Evolutionary conservation across 371 early-diverging fungal genomes (phyloP), one percentile per base, ranked within the genome.

Genomic region (Synchytrium microbalum): DNA sequence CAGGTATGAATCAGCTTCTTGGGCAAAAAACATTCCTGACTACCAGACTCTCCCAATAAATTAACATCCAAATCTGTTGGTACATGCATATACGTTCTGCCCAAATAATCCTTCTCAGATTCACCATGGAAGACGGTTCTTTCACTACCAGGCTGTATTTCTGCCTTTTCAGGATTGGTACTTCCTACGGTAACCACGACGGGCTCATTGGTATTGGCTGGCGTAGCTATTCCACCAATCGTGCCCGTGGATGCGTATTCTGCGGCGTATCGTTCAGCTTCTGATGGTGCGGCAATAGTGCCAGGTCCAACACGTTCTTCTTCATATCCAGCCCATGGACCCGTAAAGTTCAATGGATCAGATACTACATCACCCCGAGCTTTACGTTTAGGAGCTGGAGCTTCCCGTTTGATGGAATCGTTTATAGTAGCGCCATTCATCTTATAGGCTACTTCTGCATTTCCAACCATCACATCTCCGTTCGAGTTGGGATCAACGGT

Each of bases 321-420:
- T 58, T 89, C 89, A 69, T 87, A 96, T 1, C 94, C 92, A 2
- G 95, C 95, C 98, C 96, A 96, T 3, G 96, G 98, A 0, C 98
- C 98, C 60, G 80, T 80, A 69, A 90, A 95, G 24, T 26, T 56
- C 56, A 24, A 56, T 56, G 26, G 26, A 56, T 38, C 56, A 24
- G 5, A 5, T 14, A 90, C 93, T 25, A 90, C 90, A 65, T 93
- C 86, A 25, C 96, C 95, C 66, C 88, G 89, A 8, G 80, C 73
- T 64, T 88, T 85, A 61, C 95, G 80, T 62, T 86, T 86, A 51
- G 85, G 77, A 53, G 24, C 24, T 24, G 5, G 5, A 13, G 56
- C 24, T 5, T 5, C 24, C 24, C 24, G 5, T 24, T 56, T 56
- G 51, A 58, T 59, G 16, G 57, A 58, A 28, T 60, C 3, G 14